Base-by-base conservation (phyloP, 495 filamentous ascomycete species). In the Aspergillus panamensis region DNA sequence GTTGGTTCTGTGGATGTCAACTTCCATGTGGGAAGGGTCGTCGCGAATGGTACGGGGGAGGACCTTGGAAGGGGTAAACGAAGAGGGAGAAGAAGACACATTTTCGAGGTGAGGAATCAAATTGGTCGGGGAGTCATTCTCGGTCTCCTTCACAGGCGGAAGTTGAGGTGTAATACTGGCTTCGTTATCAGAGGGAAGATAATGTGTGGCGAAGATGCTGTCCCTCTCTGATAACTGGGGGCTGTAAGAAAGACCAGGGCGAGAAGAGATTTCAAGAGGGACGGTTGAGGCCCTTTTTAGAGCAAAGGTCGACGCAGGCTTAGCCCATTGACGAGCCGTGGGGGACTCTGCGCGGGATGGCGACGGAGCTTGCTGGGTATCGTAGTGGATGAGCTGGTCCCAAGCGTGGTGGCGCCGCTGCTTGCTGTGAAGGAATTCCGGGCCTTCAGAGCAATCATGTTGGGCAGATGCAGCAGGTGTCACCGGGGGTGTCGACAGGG, bases 181-280 rank as follows among this genome's bases (percentile, higher is more conserved):
- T 40, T 66, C 73, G 62, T 71, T 80, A 55, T 80, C 80, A 43
- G 78, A 75, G 42, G 72, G 73, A 0, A 79, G 68, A 63, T 85
- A 86, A 57, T 83, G 78, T 1, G 82, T 84, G 43, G 84, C 83
- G 62, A 85, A 85, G 67, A 86, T 86, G 66, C 80, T 83, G 56
- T 87, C 84, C 53, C 84, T 69, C 62, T 87, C 83, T 12, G 81
- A 82, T 62, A 86, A 67, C 67, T 82, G 82, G 29, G 81, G 82
- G 45, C 60, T 69, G 35, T 78, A 65, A 29, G 67, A 64, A 37
- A 55, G 52, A 57, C 66, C 64, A 25, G 62, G 65, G 52, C 64
- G 66, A 60, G 68, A 57, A 29, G 59, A 53, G 37, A 58, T 62
- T 43, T 73, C 72, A 43, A 65, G 48, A 10, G 72, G 70, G 53